These are phyloP conservation scores for Zygotorulaspora sp. DNA, from an alignment of 805 yeast genomes.

Conservation along the genomic window DNA sequence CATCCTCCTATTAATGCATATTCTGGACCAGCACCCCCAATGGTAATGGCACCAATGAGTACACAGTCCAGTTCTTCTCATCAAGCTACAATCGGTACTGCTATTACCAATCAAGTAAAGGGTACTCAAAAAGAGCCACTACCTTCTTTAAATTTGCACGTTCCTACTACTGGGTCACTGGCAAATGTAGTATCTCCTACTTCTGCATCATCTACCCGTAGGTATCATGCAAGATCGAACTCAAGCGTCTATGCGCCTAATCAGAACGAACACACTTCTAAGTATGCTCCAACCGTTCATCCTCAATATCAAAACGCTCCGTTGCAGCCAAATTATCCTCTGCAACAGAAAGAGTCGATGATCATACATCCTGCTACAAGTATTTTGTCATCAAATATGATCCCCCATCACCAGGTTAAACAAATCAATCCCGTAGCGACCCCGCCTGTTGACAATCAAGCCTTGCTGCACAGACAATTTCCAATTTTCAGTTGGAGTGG, in stretches of 20 bases:
- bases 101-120: background rate
- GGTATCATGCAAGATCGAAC: slow-evolving; percentile 29
- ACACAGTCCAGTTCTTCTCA: background rate
- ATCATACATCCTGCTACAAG: slow-evolving; percentile 2
- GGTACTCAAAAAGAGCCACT: background rate
- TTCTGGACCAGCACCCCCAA: background rate
- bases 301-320: slow-evolving; percentile 24
- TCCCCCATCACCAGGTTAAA: background rate
- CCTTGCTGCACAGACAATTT: slow-evolving; percentile 57
- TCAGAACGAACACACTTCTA: slow-evolving; percentile 30
- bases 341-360: slow-evolving; percentile 6
- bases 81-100: background rate
- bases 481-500: slow-evolving; percentile 70
- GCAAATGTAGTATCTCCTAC: slow-evolving; percentile 10
- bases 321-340: slow-evolving; percentile 1
- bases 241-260: slow-evolving; percentile 34
- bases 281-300: slow-evolving; percentile 39
- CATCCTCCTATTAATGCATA: slow-evolving; percentile 2
- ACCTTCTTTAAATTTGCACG: slow-evolving; percentile 4
- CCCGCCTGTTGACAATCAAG: slow-evolving; percentile 44
- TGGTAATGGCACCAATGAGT: background rate
- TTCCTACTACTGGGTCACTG: slow-evolving; percentile 10
- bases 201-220: slow-evolving; percentile 12
- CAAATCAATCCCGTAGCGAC: background rate
- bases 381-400: slow-evolving; percentile 14